Evolutionary conservation across 2,329 filamentous ascomycete genomes (phyloP).

Genomic region (Exophiala sp.): DNA sequence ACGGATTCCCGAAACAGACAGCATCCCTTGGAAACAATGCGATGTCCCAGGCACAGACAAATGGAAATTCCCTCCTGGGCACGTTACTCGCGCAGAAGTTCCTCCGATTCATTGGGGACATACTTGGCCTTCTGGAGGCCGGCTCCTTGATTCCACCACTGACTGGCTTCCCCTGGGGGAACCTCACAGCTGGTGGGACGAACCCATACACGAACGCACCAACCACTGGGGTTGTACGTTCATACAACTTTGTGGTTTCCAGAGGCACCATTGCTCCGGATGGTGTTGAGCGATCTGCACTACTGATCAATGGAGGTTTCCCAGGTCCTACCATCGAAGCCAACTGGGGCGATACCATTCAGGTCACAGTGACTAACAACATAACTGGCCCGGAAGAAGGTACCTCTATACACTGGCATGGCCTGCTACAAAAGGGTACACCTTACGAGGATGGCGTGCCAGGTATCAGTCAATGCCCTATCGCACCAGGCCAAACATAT

Average conservation of each 20-base stretch:
- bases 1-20: slow-evolving; percentile 5
- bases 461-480: slow-evolving; percentile 40
- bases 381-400: slow-evolving; percentile 33
- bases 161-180: slow-evolving; percentile 20
- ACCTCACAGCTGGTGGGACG: slow-evolving; percentile 11
- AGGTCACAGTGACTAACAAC: slow-evolving; percentile 35
- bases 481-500: slow-evolving; percentile 39
- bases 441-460: slow-evolving; percentile 56
- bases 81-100: slow-evolving; percentile 21
- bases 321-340: slow-evolving; percentile 57
- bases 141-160: too few relatives aligned
- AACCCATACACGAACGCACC: slow-evolving; percentile 18
- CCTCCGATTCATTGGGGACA: slow-evolving; percentile 12
- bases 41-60: slow-evolving; percentile 18
- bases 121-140: background rate
- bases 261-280: slow-evolving; percentile 14
- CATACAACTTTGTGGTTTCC: slow-evolving; percentile 15
- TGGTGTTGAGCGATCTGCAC: slow-evolving; percentile 6
- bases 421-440: slow-evolving; percentile 32
- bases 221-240: slow-evolving; percentile 14
- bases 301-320: slow-evolving; percentile 56
- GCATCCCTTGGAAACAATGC: slow-evolving; percentile 13
- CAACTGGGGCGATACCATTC: slow-evolving; percentile 29
- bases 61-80: slow-evolving; percentile 20
- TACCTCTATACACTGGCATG: slow-evolving; percentile 45